These are phyloP conservation scores for Colletotrichum navitas DNA, from an alignment of 2,329 filamentous ascomycete species.

Conservation along the genomic window DNA sequence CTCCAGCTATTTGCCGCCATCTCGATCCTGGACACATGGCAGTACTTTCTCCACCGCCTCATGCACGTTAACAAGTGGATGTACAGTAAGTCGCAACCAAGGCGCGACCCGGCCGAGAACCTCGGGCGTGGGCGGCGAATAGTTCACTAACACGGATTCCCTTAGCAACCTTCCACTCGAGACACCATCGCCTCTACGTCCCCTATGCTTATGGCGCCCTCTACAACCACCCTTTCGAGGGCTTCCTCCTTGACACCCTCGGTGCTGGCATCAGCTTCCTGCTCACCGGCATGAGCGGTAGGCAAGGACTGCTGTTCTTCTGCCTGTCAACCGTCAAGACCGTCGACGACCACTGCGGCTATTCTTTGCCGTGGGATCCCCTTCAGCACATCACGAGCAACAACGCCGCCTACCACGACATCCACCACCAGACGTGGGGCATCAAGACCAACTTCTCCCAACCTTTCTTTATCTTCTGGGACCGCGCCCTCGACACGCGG, in stretches of 20 bases:
- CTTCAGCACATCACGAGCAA: constrained; percentile 93
- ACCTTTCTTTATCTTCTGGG: constrained; percentile 97
- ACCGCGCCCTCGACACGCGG: constrained; percentile 82
- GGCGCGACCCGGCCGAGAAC: constrained; percentile 60
- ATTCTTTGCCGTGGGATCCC: constrained; percentile 94
- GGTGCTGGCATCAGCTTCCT: constrained; percentile 90
- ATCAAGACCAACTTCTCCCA: constrained; percentile 96
- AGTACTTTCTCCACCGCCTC: constrained; percentile 94
- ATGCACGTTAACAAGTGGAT: constrained; percentile 99
- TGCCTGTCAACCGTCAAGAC: constrained; percentile 93
- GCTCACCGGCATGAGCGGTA: constrained; percentile 81
- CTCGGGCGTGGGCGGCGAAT: not conserved
- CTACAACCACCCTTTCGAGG: constrained; percentile 96
- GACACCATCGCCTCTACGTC: constrained; percentile 96
- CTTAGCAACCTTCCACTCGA: constrained; percentile 87
- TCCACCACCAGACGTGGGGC: constrained; percentile 98
- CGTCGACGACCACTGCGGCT: constrained; percentile 97
- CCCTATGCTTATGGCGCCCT: constrained; percentile 97
- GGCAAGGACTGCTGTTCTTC: constrained; percentile 92
- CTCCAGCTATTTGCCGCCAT: constrained; percentile 83
- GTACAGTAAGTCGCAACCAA: constrained; percentile 77
- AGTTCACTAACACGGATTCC: constrained; percentile 8
- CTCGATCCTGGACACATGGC: constrained; percentile 91
- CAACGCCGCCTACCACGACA: constrained; percentile 96
- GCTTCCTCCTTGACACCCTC: constrained; percentile 91